Evolutionary conservation across 2,329 filamentous ascomycete species (phyloP).

Genomic region (Xylaria sp.): DNA sequence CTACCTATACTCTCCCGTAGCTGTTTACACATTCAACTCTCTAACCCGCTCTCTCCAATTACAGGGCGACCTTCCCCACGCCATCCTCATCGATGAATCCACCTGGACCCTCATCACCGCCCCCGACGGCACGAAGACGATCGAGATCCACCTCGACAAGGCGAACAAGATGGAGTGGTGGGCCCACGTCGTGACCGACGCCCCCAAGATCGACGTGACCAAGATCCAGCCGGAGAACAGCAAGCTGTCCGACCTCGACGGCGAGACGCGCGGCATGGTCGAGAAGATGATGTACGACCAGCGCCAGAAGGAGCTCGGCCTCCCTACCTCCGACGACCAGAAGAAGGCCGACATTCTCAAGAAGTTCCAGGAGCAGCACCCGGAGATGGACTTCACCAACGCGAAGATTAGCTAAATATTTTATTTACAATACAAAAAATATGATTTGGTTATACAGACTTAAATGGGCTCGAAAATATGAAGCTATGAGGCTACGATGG

Average conservation of each 20-base stretch:
- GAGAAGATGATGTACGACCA: conserved; percentile 99
- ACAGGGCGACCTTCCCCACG: conserved; percentile 78
- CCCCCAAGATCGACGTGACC: conserved; percentile 87
- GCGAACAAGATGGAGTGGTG: conserved; percentile 98
- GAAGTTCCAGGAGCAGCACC: conserved; percentile 80
- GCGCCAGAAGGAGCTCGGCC: conserved; percentile 87
- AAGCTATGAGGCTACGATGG: background rate
- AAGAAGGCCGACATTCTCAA: conserved; percentile 89
- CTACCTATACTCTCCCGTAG: no score
- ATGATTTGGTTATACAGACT: background rate
- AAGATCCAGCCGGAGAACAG: conserved; percentile 93
- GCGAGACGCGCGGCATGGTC: conserved; percentile 92
- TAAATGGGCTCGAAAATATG: background rate
- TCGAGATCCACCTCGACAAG: conserved; percentile 90
- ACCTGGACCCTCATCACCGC: conserved; percentile 85
- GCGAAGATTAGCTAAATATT: conserved; percentile 50
- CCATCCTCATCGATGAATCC: conserved; percentile 76
- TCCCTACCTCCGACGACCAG: conserved; percentile 88
- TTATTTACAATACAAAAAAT: background rate
- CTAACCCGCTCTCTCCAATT: background rate
- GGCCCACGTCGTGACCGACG: conserved; percentile 80
- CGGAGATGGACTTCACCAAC: conserved; percentile 68
- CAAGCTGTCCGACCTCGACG: conserved; percentile 87
- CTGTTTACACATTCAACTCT: no score
- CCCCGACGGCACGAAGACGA: conserved; percentile 58